phyloP scores from a whole-genome alignment of 441 rosid genomes.

The Euphorbia neoarborescens region DNA sequence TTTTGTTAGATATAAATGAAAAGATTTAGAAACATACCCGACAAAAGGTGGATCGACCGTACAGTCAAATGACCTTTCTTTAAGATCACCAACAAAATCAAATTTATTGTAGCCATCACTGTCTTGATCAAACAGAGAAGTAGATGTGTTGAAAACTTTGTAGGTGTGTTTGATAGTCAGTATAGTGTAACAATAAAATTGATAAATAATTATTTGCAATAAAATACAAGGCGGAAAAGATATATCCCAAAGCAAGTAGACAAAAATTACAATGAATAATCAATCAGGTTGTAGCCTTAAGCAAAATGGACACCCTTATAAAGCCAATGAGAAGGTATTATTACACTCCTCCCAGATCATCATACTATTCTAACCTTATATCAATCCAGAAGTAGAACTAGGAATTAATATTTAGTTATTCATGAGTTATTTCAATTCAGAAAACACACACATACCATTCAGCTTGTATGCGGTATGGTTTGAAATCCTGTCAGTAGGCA shows the following conservation, averaged over 20 bases:
- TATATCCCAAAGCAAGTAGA: neutral
- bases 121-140: slow-evolving; percentile 13
- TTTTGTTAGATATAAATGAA: slow-evolving; percentile 16
- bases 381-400: neutral
- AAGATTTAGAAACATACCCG: slow-evolving; percentile 49
- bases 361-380: neutral
- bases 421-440: neutral
- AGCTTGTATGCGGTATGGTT: neutral
- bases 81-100: slow-evolving; percentile 30
- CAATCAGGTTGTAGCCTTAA: neutral
- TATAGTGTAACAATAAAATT: neutral
- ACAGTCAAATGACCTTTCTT: slow-evolving; percentile 50
- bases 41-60: slow-evolving; percentile 67
- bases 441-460: neutral
- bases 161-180: neutral
- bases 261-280: neutral
- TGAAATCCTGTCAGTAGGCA: neutral
- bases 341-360: slow-evolving; percentile 2
- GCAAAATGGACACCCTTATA: neutral
- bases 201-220: neutral
- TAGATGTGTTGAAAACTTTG: neutral
- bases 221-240: neutral
- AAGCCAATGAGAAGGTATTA: neutral
- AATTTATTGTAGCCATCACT: slow-evolving; percentile 34
- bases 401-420: neutral